These are phyloP conservation scores for Chrysopogon serrulatus DNA, from an alignment of 176 grass and related monocot genomes.

Conservation along the genomic window DNA sequence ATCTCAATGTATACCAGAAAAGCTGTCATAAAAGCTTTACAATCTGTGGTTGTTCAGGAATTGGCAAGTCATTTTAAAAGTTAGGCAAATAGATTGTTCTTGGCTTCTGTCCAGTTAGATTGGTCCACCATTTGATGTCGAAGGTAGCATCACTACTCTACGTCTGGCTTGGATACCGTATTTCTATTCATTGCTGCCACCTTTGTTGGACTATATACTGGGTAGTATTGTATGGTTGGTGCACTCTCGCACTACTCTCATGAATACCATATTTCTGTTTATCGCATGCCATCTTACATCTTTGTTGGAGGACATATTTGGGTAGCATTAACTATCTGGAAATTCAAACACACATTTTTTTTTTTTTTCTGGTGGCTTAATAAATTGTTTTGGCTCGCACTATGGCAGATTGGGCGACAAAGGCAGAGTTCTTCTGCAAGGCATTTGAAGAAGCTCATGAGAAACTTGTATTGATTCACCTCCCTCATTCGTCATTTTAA, in stretches of 20 bases:
- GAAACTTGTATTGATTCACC: conserved; percentile 47
- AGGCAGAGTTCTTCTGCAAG: conserved; percentile 65
- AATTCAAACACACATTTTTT: not conserved
- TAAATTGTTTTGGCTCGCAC: not conserved
- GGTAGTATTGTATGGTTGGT: too few species aligned
- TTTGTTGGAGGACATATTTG: not conserved
- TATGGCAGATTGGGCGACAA: conserved; percentile 57
- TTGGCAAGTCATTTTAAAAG: not conserved
- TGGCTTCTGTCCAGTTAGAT: not conserved
- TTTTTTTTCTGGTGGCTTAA: not conserved
- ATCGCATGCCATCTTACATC: not conserved
- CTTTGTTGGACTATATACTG: not conserved
- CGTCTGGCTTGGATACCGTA: too few species aligned
- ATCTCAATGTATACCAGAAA: not conserved
- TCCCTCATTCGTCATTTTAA: not conserved
- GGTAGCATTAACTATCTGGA: not conserved
- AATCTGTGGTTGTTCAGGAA: not conserved
- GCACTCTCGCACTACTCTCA: too few species aligned
- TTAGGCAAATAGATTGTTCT: not conserved
- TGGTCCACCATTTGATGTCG: not conserved
- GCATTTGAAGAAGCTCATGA: conserved; percentile 66
- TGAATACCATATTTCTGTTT: not conserved
- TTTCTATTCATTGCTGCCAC: too few species aligned
- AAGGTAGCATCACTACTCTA: not conserved
- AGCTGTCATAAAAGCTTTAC: not conserved